phyloP scores from a whole-genome alignment of 2,329 filamentous ascomycete species.

The Colletotrichum falcatum region DNA sequence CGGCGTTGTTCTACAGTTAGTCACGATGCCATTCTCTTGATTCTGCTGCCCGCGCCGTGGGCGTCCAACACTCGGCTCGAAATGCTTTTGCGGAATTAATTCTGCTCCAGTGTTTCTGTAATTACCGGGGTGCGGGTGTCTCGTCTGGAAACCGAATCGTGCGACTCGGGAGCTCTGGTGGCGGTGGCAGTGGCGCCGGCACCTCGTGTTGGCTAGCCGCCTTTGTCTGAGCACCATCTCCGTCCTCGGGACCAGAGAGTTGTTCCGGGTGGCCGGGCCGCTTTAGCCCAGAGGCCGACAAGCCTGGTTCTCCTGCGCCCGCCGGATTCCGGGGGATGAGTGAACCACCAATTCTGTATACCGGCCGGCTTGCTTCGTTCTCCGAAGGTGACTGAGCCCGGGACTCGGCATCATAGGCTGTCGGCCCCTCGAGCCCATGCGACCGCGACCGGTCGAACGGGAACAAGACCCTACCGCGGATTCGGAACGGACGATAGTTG shows the following conservation, averaged over 20 bases:
- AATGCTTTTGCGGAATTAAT: constrained; percentile 12
- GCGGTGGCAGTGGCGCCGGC: constrained; percentile 44
- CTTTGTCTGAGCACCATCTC: constrained; percentile 8
- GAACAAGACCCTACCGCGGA: constrained; percentile 48
- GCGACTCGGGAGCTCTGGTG: constrained; percentile 45
- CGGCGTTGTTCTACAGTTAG: background rate
- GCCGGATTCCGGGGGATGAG: constrained; percentile 46
- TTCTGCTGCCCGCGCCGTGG: background rate
- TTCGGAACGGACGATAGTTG: constrained; percentile 44
- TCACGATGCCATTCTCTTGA: background rate
- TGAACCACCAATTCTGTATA: constrained; percentile 57
- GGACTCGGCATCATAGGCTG: constrained; percentile 21
- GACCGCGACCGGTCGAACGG: constrained; percentile 41
- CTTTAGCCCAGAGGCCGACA: background rate
- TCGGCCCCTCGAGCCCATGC: background rate
- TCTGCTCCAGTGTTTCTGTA: constrained; percentile 17
- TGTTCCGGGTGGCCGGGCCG: constrained; percentile 22
- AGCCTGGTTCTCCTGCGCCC: constrained; percentile 12
- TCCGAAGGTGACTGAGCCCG: constrained; percentile 19
- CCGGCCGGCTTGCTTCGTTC: constrained; percentile 37
- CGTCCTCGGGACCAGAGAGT: constrained; percentile 1
- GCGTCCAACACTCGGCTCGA: background rate
- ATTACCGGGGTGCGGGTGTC: constrained; percentile 24
- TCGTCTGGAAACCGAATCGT: constrained; percentile 61
- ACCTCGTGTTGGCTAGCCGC: constrained; percentile 45